phyloP scores from a whole-genome alignment of 1,284 basidiomycete genomes.

The Polyporus tsugae region DNA sequence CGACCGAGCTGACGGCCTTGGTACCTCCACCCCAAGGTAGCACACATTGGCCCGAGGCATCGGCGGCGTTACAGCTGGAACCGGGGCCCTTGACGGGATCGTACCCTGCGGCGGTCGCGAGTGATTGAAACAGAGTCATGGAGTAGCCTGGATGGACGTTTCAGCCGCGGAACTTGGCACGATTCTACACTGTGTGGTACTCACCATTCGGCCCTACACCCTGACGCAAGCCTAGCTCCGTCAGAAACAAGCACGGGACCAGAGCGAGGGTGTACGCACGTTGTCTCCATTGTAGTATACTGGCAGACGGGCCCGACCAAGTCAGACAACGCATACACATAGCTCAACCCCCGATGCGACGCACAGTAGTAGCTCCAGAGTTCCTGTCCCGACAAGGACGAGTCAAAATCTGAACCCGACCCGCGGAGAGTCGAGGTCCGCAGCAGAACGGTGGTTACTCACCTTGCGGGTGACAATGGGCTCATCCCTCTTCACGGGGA shows the following conservation, averaged over 20 bases:
- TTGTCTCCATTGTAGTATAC: conserved; percentile 80
- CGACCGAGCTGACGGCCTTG: conserved; percentile 76
- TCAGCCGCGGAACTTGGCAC: neutral
- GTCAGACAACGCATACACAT: neutral
- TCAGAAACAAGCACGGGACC: conserved; percentile 7
- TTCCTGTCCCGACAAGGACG: conserved; percentile 48
- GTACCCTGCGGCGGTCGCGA: conserved; percentile 72
- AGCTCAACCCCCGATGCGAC: conserved; percentile 33
- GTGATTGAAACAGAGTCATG: conserved; percentile 76
- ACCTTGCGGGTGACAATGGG: conserved; percentile 44
- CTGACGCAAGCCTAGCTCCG: conserved; percentile 40
- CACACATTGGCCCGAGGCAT: conserved; percentile 74
- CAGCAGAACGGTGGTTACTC: conserved; percentile 14
- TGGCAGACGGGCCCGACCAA: conserved; percentile 33
- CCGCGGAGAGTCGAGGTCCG: neutral
- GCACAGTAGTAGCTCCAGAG: conserved; percentile 79
- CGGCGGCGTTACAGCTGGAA: conserved; percentile 62
- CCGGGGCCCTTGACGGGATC: conserved; percentile 73
- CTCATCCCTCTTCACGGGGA: conserved; percentile 35
- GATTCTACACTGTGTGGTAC: conserved; percentile 13
- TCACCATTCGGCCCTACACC: conserved; percentile 66
- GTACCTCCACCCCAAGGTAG: conserved; percentile 76
- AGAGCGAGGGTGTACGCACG: conserved; percentile 46
- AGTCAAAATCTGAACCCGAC: neutral
- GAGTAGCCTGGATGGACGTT: conserved; percentile 53